Conservation (phyloP, 2,329 filamentous ascomycete species). For the Mollisia scopiformis region DNA sequence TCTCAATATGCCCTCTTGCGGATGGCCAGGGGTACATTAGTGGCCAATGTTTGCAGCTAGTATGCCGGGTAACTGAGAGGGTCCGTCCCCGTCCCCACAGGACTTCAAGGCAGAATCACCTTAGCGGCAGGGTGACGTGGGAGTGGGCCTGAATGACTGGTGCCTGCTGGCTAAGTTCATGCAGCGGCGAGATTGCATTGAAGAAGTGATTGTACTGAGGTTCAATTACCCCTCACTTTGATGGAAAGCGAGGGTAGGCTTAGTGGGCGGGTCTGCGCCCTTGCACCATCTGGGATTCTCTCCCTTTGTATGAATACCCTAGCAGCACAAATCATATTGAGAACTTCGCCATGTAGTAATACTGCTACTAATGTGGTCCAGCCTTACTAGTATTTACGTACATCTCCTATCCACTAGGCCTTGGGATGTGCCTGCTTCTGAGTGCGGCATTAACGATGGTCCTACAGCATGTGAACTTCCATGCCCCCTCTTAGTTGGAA, state of each 20-base stretch:
- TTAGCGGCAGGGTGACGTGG: not conserved
- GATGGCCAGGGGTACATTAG: too few relatives aligned
- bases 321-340: too few relatives aligned
- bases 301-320: not conserved
- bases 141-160: not conserved
- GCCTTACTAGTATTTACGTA: not conserved
- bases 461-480: too few relatives aligned
- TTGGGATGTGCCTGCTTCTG: not conserved
- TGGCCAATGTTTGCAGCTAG: not conserved
- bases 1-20: too few relatives aligned
- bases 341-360: not conserved
- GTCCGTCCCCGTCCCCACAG: not conserved
- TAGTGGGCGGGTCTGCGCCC: not conserved
- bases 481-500: too few relatives aligned
- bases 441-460: not conserved
- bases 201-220: not conserved
- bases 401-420: conserved; percentile 1
- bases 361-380: not conserved
- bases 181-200: not conserved
- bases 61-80: not conserved
- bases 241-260: not conserved
- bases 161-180: not conserved
- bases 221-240: not conserved
- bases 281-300: not conserved
- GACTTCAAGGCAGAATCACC: not conserved